Evolutionary conservation across 2,329 filamentous ascomycete genomes (phyloP), one percentile per base, ranked within the genome.

Genomic region (Phaeophleospora eucalypticola): DNA sequence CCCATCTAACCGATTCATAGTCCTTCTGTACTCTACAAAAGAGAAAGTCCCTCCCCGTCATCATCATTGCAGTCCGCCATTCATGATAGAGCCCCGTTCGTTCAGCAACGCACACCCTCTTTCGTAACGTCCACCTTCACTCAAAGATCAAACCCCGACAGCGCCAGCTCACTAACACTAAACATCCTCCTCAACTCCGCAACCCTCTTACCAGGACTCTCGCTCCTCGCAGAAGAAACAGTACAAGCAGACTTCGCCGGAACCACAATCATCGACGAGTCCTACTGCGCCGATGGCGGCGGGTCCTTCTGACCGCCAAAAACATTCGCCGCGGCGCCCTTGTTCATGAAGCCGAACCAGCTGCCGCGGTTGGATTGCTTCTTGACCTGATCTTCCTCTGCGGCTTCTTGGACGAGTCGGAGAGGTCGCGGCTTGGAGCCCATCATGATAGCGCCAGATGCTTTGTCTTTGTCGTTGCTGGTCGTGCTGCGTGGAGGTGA

Each of bases 371-470:
- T 76, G 10, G 67, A 70, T 29, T 65, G 65, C 49, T 73, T 74
- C 45, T 65, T 61, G 6, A 66, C 68, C 18, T 67, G 66, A 16
- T 72, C 70, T 47, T 65, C 62, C 10, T 66, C 66, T 16, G 58
- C 57, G 14, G 58, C 84, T 70, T 95, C 88, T 68, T 93, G 87
- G 38, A 97, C 89, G 21, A 98, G 76, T 14, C 91, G 79, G 55
- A 98, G 73, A 4, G 91, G 91, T 29, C 90, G 80, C 48, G 94
- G 83, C 68, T 93, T 93, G 61, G 83, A 73, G 34, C 74, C 74
- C 18, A 71, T 70, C 71, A 77, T 75, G 15, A 72, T 64, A n/a
- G 65, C 63, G 12, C 68, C 68, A 3, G 60, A 58, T 7, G 53
- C 53, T 20, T 52, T 51, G 20, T 59, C 59, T 14, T 55, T 54